Evolutionary conservation across 805 yeast genomes (phyloP).

Genomic region (Dipodascopsis tothii): DNA sequence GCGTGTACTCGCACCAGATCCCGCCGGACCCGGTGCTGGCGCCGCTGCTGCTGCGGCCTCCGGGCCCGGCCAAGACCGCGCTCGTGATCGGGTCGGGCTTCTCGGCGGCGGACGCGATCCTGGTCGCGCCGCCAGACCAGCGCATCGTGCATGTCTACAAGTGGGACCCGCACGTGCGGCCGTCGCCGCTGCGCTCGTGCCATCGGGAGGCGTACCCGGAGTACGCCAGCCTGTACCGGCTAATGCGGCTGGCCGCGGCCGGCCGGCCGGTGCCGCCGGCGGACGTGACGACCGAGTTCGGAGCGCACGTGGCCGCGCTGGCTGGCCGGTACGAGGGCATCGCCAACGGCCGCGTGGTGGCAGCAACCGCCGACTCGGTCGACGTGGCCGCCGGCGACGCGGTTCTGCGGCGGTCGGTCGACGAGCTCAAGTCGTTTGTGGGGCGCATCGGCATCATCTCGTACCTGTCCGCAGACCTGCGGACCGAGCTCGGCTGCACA

Average conservation of each 20-base stretch:
- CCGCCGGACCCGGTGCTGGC: constrained; percentile 21
- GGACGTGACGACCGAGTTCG: constrained; percentile 11
- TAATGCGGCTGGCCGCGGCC: constrained; percentile 25
- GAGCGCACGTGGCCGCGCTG: constrained; percentile 3
- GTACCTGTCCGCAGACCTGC: constrained; percentile 20
- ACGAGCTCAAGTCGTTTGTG: constrained; percentile 23
- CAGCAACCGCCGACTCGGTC: constrained; percentile 1
- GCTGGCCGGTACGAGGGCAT: constrained; percentile 16
- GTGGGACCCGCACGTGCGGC: constrained; percentile 24
- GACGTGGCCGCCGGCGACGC: neutral
- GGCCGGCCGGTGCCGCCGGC: constrained; percentile 22
- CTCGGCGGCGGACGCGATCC: constrained; percentile 32
- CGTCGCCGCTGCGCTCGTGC: constrained; percentile 28
- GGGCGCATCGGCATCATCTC: constrained; percentile 30
- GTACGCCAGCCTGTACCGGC: constrained; percentile 25
- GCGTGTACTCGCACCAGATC: constrained; percentile 24
- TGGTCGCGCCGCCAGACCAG: constrained; percentile 4
- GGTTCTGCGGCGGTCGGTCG: constrained; percentile 8
- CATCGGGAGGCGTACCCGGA: constrained; percentile 31
- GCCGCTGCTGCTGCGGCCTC: constrained; percentile 10
- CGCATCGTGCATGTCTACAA: constrained; percentile 27
- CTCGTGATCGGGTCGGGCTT: constrained; percentile 32
- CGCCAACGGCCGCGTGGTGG: constrained; percentile 11
- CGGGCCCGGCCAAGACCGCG: constrained; percentile 5
- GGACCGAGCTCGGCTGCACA: constrained; percentile 16